A percentile compares a stretch with the other conserved stretches of the same genome.
Evolutionary conservation across 1,139 yeast genomes (phyloP).

Genomic region (Yamadazyma buinensis): DNA sequence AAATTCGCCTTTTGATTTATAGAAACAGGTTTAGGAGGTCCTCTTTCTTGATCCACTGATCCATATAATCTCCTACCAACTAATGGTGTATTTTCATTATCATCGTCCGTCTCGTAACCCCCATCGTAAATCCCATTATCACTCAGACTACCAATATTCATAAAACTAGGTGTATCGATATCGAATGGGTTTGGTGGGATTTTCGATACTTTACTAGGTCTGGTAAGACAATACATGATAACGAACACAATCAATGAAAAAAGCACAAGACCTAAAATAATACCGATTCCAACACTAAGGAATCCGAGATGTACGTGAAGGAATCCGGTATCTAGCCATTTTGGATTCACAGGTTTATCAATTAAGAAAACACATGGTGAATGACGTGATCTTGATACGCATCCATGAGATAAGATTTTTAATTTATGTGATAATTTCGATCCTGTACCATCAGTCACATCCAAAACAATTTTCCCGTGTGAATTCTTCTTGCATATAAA

Average conservation of each 20-base stretch:
- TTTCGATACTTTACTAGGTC: constrained; percentile 4
- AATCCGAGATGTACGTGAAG: constrained; percentile 61
- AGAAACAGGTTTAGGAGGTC: constrained; percentile 10
- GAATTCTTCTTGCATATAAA: constrained; percentile 10
- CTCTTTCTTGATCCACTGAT: not conserved
- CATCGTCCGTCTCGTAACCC: constrained; percentile 48
- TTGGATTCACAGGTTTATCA: constrained; percentile 55
- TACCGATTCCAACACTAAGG: constrained; percentile 63
- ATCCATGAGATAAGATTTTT: constrained; percentile 62
- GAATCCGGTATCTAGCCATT: constrained; percentile 52
- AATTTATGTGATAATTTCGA: constrained; percentile 60
- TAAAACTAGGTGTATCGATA: constrained; percentile 27
- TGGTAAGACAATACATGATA: constrained; percentile 27
- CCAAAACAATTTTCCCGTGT: constrained; percentile 10
- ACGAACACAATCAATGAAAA: constrained; percentile 31
- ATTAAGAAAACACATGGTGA: constrained; percentile 63
- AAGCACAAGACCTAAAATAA: constrained; percentile 52
- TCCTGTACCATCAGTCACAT: constrained; percentile 8
- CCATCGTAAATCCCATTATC: constrained; percentile 24
- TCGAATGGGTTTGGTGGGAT: constrained; percentile 7
- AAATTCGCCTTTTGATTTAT: constrained; percentile 15
- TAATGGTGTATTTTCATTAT: constrained; percentile 32
- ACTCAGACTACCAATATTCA: constrained; percentile 36
- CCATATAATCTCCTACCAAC: constrained; percentile 11
- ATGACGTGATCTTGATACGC: constrained; percentile 38